A percentile compares a stretch with the other conserved stretches of the same genome.
Conservation (phyloP, 768 basidiomycete genomes). For the Mycena sanguinolenta region DNA sequence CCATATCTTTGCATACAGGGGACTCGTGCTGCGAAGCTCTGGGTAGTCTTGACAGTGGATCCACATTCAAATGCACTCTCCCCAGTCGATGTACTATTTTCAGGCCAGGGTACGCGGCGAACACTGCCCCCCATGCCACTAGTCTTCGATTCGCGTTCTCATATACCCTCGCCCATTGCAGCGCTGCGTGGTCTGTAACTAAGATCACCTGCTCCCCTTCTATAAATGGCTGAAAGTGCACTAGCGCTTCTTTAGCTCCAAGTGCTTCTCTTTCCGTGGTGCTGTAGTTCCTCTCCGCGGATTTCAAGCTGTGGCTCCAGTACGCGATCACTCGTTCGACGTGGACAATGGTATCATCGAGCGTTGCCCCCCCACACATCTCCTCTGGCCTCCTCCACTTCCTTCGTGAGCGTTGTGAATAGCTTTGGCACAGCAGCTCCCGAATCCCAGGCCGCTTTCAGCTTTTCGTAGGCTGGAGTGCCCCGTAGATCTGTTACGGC, state of each 20-base stretch:
- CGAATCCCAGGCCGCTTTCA: background rate
- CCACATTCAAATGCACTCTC: background rate
- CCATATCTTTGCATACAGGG: too few species aligned
- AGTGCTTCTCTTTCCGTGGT: too few species aligned
- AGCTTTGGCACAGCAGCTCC: background rate
- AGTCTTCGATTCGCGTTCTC: background rate
- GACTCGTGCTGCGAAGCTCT: too few species aligned
- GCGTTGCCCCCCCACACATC: background rate
- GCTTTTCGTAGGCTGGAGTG: background rate
- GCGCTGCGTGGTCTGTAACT: background rate
- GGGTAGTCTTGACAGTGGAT: too few species aligned
- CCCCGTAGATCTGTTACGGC: background rate
- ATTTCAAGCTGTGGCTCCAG: too few species aligned
- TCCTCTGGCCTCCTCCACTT: background rate
- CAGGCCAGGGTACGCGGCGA: background rate
- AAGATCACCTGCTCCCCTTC: background rate
- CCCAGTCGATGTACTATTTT: background rate
- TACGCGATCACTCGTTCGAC: background rate
- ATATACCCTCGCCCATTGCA: background rate
- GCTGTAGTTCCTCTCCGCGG: too few species aligned
- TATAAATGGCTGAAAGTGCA: too few species aligned
- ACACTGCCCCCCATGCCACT: background rate
- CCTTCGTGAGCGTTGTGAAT: background rate
- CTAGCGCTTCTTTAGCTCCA: too few species aligned
- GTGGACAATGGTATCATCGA: background rate